Evolutionary conservation across 2,329 filamentous ascomycete species (phyloP).

Genomic region (Cytospora leucostoma): DNA sequence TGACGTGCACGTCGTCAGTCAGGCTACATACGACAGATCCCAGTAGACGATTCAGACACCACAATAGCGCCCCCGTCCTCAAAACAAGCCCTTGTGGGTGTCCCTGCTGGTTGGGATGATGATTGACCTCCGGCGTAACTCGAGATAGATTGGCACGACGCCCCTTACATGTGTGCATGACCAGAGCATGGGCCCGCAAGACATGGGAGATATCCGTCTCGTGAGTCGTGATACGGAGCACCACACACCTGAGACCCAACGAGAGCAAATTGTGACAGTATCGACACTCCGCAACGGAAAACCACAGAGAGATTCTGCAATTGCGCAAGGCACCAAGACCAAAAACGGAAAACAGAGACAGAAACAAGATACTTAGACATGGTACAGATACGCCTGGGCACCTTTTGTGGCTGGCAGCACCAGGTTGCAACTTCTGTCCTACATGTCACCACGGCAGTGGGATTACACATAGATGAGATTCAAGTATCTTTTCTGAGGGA

Average conservation of each 20-base stretch:
- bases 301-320: constrained; percentile 9
- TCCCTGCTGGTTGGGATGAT: constrained; percentile 1
- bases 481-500: background rate
- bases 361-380: background rate
- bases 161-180: constrained; percentile 18
- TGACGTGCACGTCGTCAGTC: background rate
- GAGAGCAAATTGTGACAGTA: background rate
- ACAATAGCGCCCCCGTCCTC: background rate
- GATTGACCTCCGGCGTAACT: constrained; percentile 9
- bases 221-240: constrained; percentile 1
- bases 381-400: too few species aligned
- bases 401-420: background rate
- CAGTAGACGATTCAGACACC: background rate
- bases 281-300: background rate
- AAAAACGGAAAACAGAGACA: background rate
- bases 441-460: background rate
- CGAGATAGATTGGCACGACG: constrained; percentile 19
- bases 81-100: constrained; percentile 7
- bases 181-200: constrained; percentile 4
- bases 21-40: background rate
- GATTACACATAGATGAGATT: background rate
- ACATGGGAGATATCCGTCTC: constrained; percentile 5
- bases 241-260: background rate
- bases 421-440: background rate
- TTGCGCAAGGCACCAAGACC: background rate